Base-by-base conservation (phyloP, 129 eudicot species). In the Lactuca saligna region DNA sequence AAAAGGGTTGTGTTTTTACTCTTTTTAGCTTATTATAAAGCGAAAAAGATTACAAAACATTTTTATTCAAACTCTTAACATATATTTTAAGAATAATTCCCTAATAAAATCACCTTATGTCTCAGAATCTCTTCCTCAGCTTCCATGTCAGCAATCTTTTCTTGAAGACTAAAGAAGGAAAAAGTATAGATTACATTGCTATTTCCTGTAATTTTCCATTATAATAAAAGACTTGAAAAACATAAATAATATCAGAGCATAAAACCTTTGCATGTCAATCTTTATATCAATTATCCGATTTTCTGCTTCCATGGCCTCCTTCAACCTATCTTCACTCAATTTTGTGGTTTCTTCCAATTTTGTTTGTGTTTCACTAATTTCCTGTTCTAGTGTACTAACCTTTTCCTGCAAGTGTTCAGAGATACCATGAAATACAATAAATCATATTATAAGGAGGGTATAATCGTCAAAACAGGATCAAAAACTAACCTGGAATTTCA, bases 201-300 rank as follows among this genome's bases (percentile, higher is more conserved):
- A 34, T 34, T 20, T 25, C 29, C 29, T 25, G 29, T 25, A 25
- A 25, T 25, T 25, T 25, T 25, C 29, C 1, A 1, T 25, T 25
- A 1, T 25, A 1, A 25, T 25, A 25, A 25, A 25, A 25, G 29
- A 1, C 2, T 25, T 25, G 29, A 25, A 25, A 25, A 25, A 25
- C 29, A 25, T 25, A 25, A 25, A 46, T 62, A 15, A 16, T 35
- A 54, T 71, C 69, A 64, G 25, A 39, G n/a, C n/a, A 29, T 58
- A 72, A 66, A 72, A 91, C 97, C 96, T 82, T 66, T 91, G 96
- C 87, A 81, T 82, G 50, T 48, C 68, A 33, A 85, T 80, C 87
- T 88, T 91, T 64, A 88, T 75, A 68, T 84, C 83, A 83, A 91
- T 80, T 35, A 88, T 79, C 82, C 73, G 80, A 20, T 86, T 63